Percentiles rank a stretch among this genome's conserved stretches.
Evolutionary conservation across 2,329 filamentous ascomycete species (phyloP).

Genomic region (Plenodomus tracheiphilus): DNA sequence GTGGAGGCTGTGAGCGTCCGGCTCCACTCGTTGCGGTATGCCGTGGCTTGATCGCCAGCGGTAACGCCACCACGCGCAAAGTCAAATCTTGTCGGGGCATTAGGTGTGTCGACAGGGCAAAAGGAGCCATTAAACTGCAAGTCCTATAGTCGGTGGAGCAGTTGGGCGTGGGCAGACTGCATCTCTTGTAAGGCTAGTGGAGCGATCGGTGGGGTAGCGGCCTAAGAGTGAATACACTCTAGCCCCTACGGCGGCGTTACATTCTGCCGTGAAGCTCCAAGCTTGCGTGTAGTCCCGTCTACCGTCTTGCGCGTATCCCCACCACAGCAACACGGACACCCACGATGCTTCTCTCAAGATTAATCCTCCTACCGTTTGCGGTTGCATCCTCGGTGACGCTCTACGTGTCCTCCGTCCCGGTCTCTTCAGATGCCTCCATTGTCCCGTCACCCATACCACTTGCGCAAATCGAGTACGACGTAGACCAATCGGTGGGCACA

Average conservation of each 20-base stretch:
- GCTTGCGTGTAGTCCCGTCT: slow-evolving; percentile 2
- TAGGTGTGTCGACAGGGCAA: neutral
- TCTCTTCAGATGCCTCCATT: slow-evolving; percentile 69
- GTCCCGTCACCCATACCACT: slow-evolving; percentile 45
- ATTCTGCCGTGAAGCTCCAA: slow-evolving; percentile 15
- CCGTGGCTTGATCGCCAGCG: slow-evolving; percentile 24
- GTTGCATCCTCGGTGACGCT: slow-evolving; percentile 44
- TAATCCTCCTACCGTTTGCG: slow-evolving; percentile 44
- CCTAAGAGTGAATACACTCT: slow-evolving; percentile 6
- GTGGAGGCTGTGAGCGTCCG: slow-evolving; percentile 38
- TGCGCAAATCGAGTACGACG: slow-evolving; percentile 49
- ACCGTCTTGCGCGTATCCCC: slow-evolving; percentile 1
- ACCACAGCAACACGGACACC: slow-evolving; percentile 3
- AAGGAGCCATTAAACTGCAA: too few relatives aligned
- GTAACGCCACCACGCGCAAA: slow-evolving; percentile 27
- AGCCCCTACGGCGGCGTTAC: slow-evolving; percentile 19
- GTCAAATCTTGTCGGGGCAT: neutral
- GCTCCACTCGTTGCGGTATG: slow-evolving; percentile 35
- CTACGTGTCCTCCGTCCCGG: slow-evolving; percentile 75
- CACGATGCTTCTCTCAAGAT: slow-evolving; percentile 43
- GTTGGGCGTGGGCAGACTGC: too few relatives aligned
- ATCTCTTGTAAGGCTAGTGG: slow-evolving; percentile 1
- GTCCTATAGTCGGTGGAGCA: too few relatives aligned
- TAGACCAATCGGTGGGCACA: slow-evolving; percentile 41
- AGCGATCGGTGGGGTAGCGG: neutral